Evolutionary conservation across 805 yeast genomes (phyloP).

Genomic region (Monosporozyma unispora): DNA sequence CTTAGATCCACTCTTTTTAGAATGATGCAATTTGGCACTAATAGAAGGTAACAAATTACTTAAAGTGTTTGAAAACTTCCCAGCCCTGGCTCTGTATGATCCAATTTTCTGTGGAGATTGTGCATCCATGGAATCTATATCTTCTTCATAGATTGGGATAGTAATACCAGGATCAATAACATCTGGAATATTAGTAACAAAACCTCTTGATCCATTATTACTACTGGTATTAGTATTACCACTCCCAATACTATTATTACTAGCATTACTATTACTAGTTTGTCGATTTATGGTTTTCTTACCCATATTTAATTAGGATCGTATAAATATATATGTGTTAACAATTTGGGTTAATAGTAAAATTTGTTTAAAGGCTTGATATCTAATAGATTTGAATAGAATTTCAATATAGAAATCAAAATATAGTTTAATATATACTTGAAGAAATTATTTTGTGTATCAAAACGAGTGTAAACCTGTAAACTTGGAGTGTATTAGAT

Average conservation of each 20-base stretch:
- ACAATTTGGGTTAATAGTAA: no score
- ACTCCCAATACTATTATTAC: not conserved
- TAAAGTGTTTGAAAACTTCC: slow-evolving; percentile 31
- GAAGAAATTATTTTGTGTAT: no score
- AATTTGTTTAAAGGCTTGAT: no score
- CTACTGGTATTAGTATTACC: not conserved
- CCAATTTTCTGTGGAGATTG: slow-evolving; percentile 26
- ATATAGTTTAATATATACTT: no score
- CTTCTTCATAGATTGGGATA: slow-evolving; percentile 29
- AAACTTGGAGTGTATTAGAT: no score
- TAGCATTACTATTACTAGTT: not conserved
- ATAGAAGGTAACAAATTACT: slow-evolving; percentile 30
- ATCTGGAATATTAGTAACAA: slow-evolving; percentile 18
- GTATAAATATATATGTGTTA: no score
- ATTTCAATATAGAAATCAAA: no score
- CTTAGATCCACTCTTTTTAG: slow-evolving; percentile 13
- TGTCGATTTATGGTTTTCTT: not conserved
- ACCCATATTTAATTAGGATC: not conserved
- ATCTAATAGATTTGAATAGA: no score
- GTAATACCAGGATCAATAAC: slow-evolving; percentile 29
- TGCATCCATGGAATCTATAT: slow-evolving; percentile 6
- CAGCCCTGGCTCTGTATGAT: slow-evolving; percentile 30
- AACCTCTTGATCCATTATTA: not conserved
- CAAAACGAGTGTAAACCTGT: no score
- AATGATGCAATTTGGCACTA: slow-evolving; percentile 30